A percentile compares a stretch with the other conserved stretches of the same genome.
phyloP scores from a whole-genome alignment of 352 stramenopile genomes.

The Pythium phragmiticola region DNA sequence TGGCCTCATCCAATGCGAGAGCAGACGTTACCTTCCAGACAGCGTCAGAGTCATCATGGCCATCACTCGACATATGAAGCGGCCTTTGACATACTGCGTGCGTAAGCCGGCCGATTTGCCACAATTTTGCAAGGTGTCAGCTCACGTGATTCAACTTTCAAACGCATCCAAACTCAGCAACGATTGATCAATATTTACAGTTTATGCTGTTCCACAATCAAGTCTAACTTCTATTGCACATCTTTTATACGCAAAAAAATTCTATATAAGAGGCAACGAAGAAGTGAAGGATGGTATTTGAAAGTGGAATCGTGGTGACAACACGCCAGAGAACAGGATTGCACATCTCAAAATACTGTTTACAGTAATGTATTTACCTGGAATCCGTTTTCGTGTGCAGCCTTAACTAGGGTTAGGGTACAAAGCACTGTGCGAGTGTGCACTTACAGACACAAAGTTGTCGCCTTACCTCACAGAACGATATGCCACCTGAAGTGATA shows the following conservation, averaged over 20 bases:
- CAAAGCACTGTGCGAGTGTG: not conserved
- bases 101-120: no score
- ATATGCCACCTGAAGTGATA: not conserved
- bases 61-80: not conserved
- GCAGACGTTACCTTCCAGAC: constrained; percentile 4
- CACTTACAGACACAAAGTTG: constrained; percentile 10
- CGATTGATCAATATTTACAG: no score
- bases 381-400: not conserved
- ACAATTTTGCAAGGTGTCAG: no score
- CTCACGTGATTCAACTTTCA: no score
- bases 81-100: no score
- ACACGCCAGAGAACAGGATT: not conserved
- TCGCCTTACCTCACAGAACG: not conserved
- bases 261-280: no score
- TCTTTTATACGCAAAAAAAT: no score
- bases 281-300: not conserved
- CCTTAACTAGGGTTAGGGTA: not conserved
- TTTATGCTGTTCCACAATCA: no score
- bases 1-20: not conserved
- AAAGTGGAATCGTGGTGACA: not conserved
- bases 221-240: no score
- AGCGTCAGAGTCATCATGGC: constrained; percentile 2
- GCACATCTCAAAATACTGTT: not conserved
- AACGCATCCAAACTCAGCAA: no score
- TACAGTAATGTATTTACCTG: not conserved